Percentiles rank a stretch among this genome's conserved stretches.
Conservation (phyloP, 1,284 basidiomycete species). For the Malassezia globosa region DNA sequence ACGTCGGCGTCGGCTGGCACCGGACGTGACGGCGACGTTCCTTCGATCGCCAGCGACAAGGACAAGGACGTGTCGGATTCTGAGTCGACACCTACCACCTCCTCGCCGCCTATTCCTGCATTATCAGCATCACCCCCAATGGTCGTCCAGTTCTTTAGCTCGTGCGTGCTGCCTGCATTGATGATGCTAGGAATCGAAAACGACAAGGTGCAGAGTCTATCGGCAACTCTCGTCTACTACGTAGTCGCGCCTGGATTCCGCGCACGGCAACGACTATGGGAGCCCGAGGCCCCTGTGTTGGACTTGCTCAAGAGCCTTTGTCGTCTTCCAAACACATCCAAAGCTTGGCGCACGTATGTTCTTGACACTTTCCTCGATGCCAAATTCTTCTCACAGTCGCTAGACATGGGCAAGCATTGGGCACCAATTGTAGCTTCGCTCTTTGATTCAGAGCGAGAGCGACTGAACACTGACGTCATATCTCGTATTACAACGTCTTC, state of each 20-base stretch:
- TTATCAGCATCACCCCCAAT: too few relatives aligned
- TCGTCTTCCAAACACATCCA: conserved; percentile 63
- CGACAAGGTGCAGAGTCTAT: conserved; percentile 68
- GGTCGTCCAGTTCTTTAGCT: conserved; percentile 59
- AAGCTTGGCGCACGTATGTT: conserved; percentile 72
- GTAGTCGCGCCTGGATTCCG: conserved; percentile 70
- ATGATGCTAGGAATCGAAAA: conserved; percentile 70
- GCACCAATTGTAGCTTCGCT: conserved; percentile 65
- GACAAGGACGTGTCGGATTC: conserved; percentile 17
- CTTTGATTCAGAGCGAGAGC: conserved; percentile 75
- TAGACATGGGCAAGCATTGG: conserved; percentile 59
- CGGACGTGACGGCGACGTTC: conserved; percentile 8
- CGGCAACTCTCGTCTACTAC: conserved; percentile 73
- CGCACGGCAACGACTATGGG: conserved; percentile 48
- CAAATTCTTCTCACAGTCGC: conserved; percentile 68
- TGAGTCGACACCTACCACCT: not conserved
- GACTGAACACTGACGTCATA: conserved; percentile 70
- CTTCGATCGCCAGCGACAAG: conserved; percentile 12
- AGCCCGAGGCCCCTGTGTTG: conserved; percentile 53
- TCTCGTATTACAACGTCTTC: conserved; percentile 53
- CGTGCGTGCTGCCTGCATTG: conserved; percentile 62
- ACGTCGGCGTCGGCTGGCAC: conserved; percentile 48
- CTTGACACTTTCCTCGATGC: conserved; percentile 72
- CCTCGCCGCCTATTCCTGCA: too few relatives aligned
- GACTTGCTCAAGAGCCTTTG: conserved; percentile 61